Conservation (phyloP, 768 basidiomycete genomes). For the Basidioascus undulatus region DNA sequence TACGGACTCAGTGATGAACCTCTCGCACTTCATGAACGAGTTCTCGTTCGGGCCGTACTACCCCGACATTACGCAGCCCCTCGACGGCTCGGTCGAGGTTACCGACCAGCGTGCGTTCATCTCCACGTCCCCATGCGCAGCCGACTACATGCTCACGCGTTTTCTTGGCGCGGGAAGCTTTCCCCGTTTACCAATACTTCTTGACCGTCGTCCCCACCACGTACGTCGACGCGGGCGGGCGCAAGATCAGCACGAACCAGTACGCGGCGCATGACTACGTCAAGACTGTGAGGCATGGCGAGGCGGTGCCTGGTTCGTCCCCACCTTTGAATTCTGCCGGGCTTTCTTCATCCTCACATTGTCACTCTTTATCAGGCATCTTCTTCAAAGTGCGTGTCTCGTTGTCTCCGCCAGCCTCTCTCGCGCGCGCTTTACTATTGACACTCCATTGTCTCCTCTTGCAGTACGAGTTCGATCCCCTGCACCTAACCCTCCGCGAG, state of each 20-base stretch:
- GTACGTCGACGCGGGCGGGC: conserved; percentile 28
- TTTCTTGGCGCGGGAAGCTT: neutral
- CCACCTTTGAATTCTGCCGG: too few species aligned
- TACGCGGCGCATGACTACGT: conserved; percentile 90
- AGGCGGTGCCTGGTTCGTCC: conserved; percentile 40
- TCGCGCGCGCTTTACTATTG: too few species aligned
- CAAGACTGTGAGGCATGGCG: conserved; percentile 43
- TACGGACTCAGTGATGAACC: conserved; percentile 55
- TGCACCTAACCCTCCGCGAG: conserved; percentile 63
- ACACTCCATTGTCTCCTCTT: too few species aligned
- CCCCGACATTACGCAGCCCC: conserved; percentile 80
- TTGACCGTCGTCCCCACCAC: conserved; percentile 86
- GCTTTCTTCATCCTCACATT: neutral
- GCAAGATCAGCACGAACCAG: conserved; percentile 46
- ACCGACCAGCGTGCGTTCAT: conserved; percentile 34
- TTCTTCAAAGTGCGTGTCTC: neutral
- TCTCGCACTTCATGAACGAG: conserved; percentile 86
- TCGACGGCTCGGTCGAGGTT: conserved; percentile 69
- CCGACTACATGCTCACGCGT: too few species aligned
- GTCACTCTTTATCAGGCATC: neutral
- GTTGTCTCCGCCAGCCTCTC: neutral
- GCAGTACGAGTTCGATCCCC: conserved; percentile 88
- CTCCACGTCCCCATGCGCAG: neutral
- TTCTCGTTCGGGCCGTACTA: conserved; percentile 93
- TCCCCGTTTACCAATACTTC: conserved; percentile 56